Percentiles rank a stretch among this genome's conserved stretches.
Conservation (phyloP, 2,329 filamentous ascomycete genomes). For the Neospermospora avenae region DNA sequence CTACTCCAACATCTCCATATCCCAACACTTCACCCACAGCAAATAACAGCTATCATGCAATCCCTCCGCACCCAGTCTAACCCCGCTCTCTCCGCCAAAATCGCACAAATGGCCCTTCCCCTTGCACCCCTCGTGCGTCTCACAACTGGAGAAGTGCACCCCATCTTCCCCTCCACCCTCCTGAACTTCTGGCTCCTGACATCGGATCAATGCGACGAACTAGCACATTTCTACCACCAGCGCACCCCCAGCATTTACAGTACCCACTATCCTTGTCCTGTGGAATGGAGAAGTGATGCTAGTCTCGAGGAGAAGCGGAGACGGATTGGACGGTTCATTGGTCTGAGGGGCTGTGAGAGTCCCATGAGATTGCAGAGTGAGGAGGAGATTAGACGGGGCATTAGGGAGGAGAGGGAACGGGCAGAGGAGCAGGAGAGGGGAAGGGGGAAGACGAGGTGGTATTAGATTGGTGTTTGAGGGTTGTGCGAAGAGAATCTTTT, state of each 20-base stretch:
- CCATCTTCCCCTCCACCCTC: constrained; percentile 61
- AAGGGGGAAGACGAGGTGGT: constrained; percentile 32
- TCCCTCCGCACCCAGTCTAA: constrained; percentile 35
- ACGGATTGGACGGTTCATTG: constrained; percentile 72
- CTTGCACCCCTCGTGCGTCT: constrained; percentile 66
- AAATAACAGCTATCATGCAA: constrained; percentile 6
- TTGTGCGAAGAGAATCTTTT: neutral
- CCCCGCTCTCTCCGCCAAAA: constrained; percentile 56
- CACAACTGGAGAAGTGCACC: constrained; percentile 58
- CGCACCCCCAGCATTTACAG: constrained; percentile 53
- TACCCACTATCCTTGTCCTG: constrained; percentile 62
- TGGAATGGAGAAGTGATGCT: constrained; percentile 55
- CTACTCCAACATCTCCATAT: neutral
- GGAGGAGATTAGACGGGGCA: constrained; percentile 36
- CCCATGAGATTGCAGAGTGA: constrained; percentile 35
- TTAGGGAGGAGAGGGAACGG: constrained; percentile 39
- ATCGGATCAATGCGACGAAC: constrained; percentile 63
- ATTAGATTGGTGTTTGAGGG: constrained; percentile 10
- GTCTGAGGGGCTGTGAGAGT: constrained; percentile 60
- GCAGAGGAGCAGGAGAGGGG: constrained; percentile 37
- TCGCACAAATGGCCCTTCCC: constrained; percentile 61
- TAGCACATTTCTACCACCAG: constrained; percentile 74
- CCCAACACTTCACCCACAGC: neutral
- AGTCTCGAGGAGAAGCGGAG: constrained; percentile 62
- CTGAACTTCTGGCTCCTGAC: constrained; percentile 73